phyloP scores from a whole-genome alignment of 345 rosid species.

The Melaleuca quinquenervia region DNA sequence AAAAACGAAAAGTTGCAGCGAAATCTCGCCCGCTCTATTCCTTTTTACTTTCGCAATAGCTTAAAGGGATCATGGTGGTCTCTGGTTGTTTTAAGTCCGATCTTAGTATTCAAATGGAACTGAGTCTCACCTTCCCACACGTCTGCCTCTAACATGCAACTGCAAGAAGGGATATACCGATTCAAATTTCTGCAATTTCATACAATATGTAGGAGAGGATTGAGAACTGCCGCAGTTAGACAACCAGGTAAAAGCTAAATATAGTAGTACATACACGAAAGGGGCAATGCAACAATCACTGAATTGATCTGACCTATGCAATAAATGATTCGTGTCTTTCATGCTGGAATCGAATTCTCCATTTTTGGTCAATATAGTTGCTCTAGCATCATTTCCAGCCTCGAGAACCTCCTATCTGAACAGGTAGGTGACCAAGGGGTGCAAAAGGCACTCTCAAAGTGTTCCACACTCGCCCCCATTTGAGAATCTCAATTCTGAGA shows the following conservation, averaged over 20 bases:
- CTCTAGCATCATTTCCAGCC: neutral
- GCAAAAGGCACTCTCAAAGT: neutral
- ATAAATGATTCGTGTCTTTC: no score
- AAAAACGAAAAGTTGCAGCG: neutral
- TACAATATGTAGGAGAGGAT: neutral
- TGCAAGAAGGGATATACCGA: neutral
- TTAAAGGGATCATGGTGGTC: neutral
- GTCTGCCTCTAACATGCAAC: neutral
- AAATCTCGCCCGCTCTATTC: neutral
- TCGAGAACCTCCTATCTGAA: neutral
- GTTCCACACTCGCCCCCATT: neutral
- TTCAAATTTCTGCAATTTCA: neutral
- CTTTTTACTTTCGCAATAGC: neutral
- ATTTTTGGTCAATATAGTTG: neutral
- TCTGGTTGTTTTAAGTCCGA: neutral
- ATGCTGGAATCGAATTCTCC: neutral
- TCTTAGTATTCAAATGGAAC: neutral
- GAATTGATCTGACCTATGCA: neutral
- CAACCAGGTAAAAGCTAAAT: neutral
- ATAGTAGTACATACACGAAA: neutral
- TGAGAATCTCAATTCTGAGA: neutral
- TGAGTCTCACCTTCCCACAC: neutral
- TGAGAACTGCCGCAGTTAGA: neutral
- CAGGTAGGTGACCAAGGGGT: neutral
- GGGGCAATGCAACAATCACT: neutral